Evolutionary conservation across 345 rosid species (phyloP).

Genomic region (Populus pruinosa): DNA sequence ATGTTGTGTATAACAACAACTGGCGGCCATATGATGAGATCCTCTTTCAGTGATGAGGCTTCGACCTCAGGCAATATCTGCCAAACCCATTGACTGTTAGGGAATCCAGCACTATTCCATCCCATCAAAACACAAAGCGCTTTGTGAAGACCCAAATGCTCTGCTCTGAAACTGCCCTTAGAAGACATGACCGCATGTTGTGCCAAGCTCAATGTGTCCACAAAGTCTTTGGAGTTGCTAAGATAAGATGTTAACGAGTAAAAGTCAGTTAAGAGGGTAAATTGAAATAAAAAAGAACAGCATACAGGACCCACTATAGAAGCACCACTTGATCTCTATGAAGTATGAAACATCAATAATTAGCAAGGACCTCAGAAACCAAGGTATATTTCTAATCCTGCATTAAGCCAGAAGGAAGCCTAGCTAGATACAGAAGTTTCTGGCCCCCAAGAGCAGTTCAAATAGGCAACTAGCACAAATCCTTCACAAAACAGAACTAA

Average conservation of each 20-base stretch:
- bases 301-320: not conserved
- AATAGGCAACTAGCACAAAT: not conserved
- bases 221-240: slow-evolving; percentile 42
- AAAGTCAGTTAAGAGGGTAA: not conserved
- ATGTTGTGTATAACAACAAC: slow-evolving; percentile 42
- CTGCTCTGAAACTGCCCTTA: slow-evolving; percentile 30
- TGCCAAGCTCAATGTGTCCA: slow-evolving; percentile 35
- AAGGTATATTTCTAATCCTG: not conserved
- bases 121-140: slow-evolving; percentile 56
- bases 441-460: not conserved
- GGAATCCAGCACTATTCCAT: slow-evolving; percentile 28
- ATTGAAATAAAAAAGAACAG: not conserved
- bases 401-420: not conserved
- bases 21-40: slow-evolving; percentile 60
- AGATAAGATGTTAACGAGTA: slow-evolving; percentile 1
- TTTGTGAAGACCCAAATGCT: slow-evolving; percentile 55
- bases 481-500: not conserved
- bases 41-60: slow-evolving; percentile 40
- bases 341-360: not conserved
- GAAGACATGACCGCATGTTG: slow-evolving; percentile 34
- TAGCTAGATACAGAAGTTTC: not conserved
- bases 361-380: not conserved
- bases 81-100: slow-evolving; percentile 27
- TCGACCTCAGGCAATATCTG: slow-evolving; percentile 30
- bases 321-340: slow-evolving; percentile 6